These are phyloP conservation scores for Luffa aegyptiaca DNA, from an alignment of 306 rosid species.

Conservation along the genomic window DNA sequence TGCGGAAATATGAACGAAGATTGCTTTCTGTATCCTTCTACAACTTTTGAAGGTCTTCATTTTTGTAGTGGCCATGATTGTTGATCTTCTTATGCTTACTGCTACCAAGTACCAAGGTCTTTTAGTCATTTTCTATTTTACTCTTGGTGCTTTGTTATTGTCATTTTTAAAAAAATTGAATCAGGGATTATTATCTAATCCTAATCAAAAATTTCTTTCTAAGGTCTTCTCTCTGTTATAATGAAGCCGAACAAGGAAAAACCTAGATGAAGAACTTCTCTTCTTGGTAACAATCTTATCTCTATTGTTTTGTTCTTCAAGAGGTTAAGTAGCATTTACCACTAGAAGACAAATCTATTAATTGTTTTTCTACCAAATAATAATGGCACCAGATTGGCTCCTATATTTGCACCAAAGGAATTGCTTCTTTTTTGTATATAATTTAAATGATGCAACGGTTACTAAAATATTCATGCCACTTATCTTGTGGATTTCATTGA, in stretches of 20 bases:
- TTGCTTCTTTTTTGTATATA: neutral
- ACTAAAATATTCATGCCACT: constrained; percentile 4
- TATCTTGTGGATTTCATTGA: constrained; percentile 7
- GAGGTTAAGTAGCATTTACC: constrained; percentile 10
- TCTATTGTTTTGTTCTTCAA: constrained; percentile 9
- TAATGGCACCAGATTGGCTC: constrained; percentile 12
- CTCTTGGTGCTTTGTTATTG: neutral
- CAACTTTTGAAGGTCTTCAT: neutral
- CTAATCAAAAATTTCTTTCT: neutral
- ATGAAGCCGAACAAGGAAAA: neutral
- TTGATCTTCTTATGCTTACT: neutral
- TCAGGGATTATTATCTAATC: neutral
- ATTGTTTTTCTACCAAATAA: constrained; percentile 4
- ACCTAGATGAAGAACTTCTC: constrained; percentile 5
- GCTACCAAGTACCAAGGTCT: neutral
- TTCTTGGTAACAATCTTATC: constrained; percentile 3
- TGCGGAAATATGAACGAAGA: neutral
- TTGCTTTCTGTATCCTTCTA: neutral
- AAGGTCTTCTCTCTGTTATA: neutral
- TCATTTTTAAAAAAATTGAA: neutral
- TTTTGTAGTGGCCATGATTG: neutral
- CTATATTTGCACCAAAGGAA: constrained; percentile 12
- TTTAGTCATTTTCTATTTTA: neutral
- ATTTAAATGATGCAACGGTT: constrained; percentile 6
- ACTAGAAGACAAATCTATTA: constrained; percentile 4